Evolutionary conservation across 192 early-diverging fungal genomes (phyloP), one percentile per base, ranked within the genome.

Genomic region (Chytriomyces sp.): DNA sequence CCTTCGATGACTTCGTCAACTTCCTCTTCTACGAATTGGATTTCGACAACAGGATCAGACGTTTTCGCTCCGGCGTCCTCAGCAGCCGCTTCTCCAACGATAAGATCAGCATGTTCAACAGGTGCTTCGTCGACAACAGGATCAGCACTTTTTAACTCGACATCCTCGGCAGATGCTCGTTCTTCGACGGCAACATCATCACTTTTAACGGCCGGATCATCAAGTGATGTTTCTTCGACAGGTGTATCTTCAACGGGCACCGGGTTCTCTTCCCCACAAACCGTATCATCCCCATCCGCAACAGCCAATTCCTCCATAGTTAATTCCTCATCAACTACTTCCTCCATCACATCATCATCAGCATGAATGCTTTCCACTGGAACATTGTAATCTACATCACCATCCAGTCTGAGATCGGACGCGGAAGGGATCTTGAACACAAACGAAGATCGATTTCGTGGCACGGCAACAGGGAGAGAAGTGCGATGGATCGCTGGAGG

Each of bases 311-410:
- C 67, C 67, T 11, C 13, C 1, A 13, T 47, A 47, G 46, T 48
- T 18, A 47, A 43, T 69, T 69, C 67, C 26, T 35, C 67, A 43
- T 69, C 67, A 9, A 16, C 43, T 18, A 2, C 43, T 35, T 69
- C 4, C 13, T 47, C 46, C 46, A 24, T 18, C 67, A 69, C 26
- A n/a, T 47, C 67, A 9, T 35, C 13, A n/a, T 69, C 26, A 13
- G n/a, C 46, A 47, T n/a, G 45, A 13, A 18, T 26, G 10, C 35
- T 18, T 48, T 5, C 67, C 5, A 26, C 2, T 9, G 67, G 67
- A 18, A 48, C 67, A 16, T 65, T 65, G 18, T 16, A 16, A 16
- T 16, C 64, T 65, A 26, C 64, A n/a, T 16, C 64, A n/a, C 13
- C 64, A 16, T 20, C 26, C 64, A 35, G 28, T 2, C 28, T 35